phyloP scores from a whole-genome alignment of 192 early-diverging fungal genomes.

The Backusella westeae region DNA sequence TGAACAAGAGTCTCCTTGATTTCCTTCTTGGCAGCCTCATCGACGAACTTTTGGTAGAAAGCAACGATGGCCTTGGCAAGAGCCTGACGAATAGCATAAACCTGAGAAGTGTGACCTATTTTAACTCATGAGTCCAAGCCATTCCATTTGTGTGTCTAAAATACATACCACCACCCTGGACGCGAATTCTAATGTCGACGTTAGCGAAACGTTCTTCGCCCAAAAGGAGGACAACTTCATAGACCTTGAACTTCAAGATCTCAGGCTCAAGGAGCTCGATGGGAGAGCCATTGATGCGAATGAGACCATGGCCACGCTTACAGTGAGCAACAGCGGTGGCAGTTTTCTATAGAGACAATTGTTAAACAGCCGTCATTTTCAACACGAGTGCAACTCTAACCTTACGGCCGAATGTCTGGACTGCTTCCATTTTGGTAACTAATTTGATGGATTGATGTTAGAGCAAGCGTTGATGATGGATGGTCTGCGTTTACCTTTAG shows the following conservation, averaged over 20 bases:
- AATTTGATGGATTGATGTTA: background rate
- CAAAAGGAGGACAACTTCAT: conserved; percentile 95
- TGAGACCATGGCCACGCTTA: conserved; percentile 97
- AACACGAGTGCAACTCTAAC: conserved; percentile 30
- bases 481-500: background rate
- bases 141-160: background rate
- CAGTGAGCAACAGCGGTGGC: conserved; percentile 99
- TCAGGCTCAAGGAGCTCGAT: conserved; percentile 96
- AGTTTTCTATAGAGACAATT: conserved; percentile 77
- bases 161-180: conserved; percentile 83
- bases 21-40: conserved; percentile 99
- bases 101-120: conserved; percentile 85
- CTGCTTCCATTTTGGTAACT: conserved; percentile 52
- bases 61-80: conserved; percentile 99
- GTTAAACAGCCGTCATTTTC: background rate
- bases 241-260: conserved; percentile 96
- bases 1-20: conserved; percentile 88
- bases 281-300: conserved; percentile 97
- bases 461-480: background rate
- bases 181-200: conserved; percentile 96
- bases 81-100: conserved; percentile 98
- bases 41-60: conserved; percentile 99
- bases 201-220: conserved; percentile 95
- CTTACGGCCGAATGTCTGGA: conserved; percentile 80
- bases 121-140: no score